Conservation (phyloP, 257 asterid genomes). For the Phtheirospermum japonicum region DNA sequence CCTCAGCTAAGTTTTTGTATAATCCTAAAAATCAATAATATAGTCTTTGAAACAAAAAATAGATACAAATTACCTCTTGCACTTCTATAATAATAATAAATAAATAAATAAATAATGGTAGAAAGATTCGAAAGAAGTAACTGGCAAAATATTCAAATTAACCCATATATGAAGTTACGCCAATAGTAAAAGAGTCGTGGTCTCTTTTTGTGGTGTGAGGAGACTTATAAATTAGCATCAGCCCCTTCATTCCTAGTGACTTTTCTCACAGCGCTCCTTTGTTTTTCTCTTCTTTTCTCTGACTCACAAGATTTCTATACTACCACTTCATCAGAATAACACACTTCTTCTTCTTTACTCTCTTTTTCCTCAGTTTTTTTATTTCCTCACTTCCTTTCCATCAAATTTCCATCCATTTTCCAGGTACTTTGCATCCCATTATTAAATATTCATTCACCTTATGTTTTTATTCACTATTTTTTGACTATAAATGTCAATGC, state of each 20-base stretch:
- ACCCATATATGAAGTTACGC: neutral
- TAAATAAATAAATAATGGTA: no score
- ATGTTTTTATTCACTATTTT: neutral
- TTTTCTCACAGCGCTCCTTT: neutral
- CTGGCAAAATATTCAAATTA: neutral
- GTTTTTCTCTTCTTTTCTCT: constrained; percentile 3
- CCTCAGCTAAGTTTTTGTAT: no score
- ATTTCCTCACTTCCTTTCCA: constrained; percentile 9
- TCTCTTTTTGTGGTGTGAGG: constrained; percentile 21
- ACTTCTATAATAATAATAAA: no score
- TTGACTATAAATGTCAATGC: constrained; percentile 32
- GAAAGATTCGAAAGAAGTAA: neutral
- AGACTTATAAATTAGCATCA: constrained; percentile 45
- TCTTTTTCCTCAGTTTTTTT: constrained; percentile 15
- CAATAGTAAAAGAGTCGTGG: neutral
- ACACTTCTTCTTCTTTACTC: constrained; percentile 5
- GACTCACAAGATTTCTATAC: no score
- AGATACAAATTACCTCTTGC: no score
- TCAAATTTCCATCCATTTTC: constrained; percentile 32
- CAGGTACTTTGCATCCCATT: constrained; percentile 23
- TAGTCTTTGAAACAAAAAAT: no score
- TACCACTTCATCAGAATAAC: no score
- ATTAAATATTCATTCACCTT: neutral
- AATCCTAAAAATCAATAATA: no score
- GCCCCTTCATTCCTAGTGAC: neutral